A percentile compares a stretch with the other conserved stretches of the same genome.
Evolutionary conservation across 495 filamentous ascomycete genomes (phyloP).

Genomic region (Penicillium maclennaniae): DNA sequence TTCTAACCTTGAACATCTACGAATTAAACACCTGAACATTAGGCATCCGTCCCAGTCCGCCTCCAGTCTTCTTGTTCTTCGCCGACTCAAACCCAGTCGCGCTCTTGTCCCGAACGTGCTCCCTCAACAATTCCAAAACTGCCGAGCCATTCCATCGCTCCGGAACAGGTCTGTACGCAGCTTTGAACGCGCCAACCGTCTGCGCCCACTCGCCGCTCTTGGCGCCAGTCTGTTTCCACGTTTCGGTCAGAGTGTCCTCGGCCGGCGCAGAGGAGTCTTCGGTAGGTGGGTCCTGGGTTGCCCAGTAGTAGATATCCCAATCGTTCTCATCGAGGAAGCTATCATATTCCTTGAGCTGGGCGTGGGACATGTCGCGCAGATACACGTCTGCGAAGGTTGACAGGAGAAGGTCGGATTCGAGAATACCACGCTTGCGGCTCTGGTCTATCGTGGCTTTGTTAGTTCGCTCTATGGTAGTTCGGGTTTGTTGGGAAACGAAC

Average conservation of each 20-base stretch:
- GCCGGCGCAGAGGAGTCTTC: slow-evolving; percentile 28
- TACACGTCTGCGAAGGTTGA: slow-evolving; percentile 88
- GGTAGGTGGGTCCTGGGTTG: slow-evolving; percentile 75
- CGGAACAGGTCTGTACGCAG: slow-evolving; percentile 88
- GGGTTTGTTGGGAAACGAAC: slow-evolving; percentile 49
- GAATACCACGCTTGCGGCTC: slow-evolving; percentile 91
- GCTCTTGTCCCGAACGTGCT: slow-evolving; percentile 68
- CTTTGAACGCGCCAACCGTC: slow-evolving; percentile 90
- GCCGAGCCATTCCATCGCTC: slow-evolving; percentile 76
- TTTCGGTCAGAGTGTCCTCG: slow-evolving; percentile 49
- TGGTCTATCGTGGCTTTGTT: slow-evolving; percentile 62
- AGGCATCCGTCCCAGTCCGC: slow-evolving; percentile 50
- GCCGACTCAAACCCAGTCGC: slow-evolving; percentile 50
- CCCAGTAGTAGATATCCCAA: slow-evolving; percentile 99
- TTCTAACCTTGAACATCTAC: not conserved
- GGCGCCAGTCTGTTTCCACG: slow-evolving; percentile 49
- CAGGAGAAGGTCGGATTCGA: slow-evolving; percentile 92
- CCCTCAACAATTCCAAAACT: slow-evolving; percentile 69
- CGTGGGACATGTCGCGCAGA: slow-evolving; percentile 64
- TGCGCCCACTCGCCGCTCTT: slow-evolving; percentile 89
- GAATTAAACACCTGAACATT: slow-evolving; percentile 49
- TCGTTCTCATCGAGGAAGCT: slow-evolving; percentile 97
- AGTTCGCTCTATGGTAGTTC: not conserved
- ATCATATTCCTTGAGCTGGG: slow-evolving; percentile 82
- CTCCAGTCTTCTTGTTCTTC: slow-evolving; percentile 44